Percentiles rank a stretch among this genome's conserved stretches.
Evolutionary conservation across 306 rosid species (phyloP).

Genomic region (Quercus rubra): DNA sequence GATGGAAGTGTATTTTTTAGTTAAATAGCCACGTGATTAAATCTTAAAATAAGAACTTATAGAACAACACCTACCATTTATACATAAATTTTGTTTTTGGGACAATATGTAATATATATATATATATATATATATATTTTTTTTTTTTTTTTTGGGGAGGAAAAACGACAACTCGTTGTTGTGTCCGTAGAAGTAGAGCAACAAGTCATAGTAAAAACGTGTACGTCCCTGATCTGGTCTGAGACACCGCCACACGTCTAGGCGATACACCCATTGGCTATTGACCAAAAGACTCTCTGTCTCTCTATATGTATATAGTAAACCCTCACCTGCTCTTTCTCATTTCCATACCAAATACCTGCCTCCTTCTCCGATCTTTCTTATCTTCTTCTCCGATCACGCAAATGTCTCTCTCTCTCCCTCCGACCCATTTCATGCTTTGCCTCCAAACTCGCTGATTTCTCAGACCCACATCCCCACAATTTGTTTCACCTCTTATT

Average conservation of each 20-base stretch:
- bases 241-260: background rate
- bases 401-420: background rate
- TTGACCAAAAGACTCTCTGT: background rate
- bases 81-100: no score
- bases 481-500: background rate
- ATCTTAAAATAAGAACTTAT: no score
- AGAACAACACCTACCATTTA: no score
- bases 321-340: background rate
- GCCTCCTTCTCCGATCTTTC: background rate
- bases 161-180: no score
- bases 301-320: background rate
- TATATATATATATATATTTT: no score
- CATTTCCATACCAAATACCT: background rate
- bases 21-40: no score
- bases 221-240: constrained; percentile 23
- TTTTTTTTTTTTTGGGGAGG: fast-evolving
- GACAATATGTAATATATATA: no score
- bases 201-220: constrained; percentile 15
- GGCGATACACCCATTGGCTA: background rate
- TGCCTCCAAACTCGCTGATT: background rate
- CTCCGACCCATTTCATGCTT: no score
- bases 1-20: no score
- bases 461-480: background rate
- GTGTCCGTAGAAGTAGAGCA: no score
- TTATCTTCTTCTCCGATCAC: background rate